Evolutionary conservation across 2,329 filamentous ascomycete genomes (phyloP), one percentile per base, ranked within the genome.

Genomic region (Stemphylium lycopersici): DNA sequence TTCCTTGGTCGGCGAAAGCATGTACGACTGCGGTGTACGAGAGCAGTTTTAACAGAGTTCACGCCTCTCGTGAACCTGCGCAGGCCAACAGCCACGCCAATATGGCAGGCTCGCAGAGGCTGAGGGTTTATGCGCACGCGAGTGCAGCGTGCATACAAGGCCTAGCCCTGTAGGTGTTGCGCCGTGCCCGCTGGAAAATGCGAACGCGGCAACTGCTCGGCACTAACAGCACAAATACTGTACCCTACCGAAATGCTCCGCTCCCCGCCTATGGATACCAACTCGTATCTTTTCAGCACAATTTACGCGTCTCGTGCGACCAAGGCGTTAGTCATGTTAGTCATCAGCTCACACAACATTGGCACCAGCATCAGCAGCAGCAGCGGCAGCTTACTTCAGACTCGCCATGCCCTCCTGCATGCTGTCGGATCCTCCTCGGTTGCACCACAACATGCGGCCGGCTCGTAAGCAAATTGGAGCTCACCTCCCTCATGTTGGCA

Each of bases 391-490:
- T 31, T 33, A 8, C 22, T 37, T 20, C 45, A 36, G 31, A 26
- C 37, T 38, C 20, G 24, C 24, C 39, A 40, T 24, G 40, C 18
- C 1, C 20, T 36, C 26, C 12, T 16, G 55, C 46, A 32, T 40
- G 33, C 42, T 43, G 39, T 55, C 56, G 44, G 59, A 55, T 62
- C 52, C 51, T 57, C 26, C 55, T 48, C 57, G 45, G 52, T 59
- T 53, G 55, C 58, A 61, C 59, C 65, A 62, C 58, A 61, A 48
- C 46, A 49, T 40, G 53, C 47, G 55, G 53, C 62, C 59, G 62
- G 58, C 59, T 56, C 47, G 29, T 36, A 49, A 62, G 61, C 63
- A 65, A 58, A 67, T 62, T 60, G 59, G 61, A 61, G 39, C 50
- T 62, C 57, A 58, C 52, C 55, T 58, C 52, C 45, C 29, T 22